Percentiles rank a stretch among this genome's conserved stretches.
phyloP scores from a whole-genome alignment of 495 filamentous ascomycete genomes.

The Parathielavia appendiculata region DNA sequence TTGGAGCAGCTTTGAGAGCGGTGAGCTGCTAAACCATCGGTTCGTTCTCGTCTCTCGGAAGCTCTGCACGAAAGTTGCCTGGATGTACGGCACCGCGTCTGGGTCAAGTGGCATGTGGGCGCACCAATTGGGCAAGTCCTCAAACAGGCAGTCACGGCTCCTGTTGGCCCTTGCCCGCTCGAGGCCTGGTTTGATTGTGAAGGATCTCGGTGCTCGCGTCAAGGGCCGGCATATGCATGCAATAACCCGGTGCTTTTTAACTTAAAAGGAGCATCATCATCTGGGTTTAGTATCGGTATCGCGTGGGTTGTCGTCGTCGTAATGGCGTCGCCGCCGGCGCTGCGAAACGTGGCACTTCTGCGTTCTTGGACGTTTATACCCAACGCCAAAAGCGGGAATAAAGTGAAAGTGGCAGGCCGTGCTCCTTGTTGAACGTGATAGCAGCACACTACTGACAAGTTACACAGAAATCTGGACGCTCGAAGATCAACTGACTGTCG shows the following conservation, averaged over 20 bases:
- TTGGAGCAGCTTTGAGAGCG: too few species aligned
- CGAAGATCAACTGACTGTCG: too few species aligned
- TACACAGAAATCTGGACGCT: background rate
- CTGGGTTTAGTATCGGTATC: background rate
- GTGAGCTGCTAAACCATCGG: too few species aligned
- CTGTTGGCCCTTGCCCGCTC: constrained; percentile 1
- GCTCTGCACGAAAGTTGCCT: background rate
- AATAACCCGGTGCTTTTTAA: background rate
- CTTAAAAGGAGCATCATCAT: background rate
- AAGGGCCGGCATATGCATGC: background rate
- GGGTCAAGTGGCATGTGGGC: background rate
- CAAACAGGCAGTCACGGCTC: constrained; percentile 4
- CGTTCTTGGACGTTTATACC: background rate
- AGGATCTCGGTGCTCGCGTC: background rate
- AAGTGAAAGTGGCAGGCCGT: background rate
- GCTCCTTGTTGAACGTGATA: background rate
- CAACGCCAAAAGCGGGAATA: background rate
- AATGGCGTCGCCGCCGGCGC: background rate
- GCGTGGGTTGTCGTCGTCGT: background rate
- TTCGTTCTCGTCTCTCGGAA: background rate
- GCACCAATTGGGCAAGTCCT: constrained; percentile 2
- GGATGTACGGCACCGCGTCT: constrained; percentile 1
- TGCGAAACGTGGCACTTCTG: background rate
- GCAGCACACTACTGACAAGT: background rate
- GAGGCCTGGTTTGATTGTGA: background rate